Percentiles rank a stretch among this genome's conserved stretches.
Conservation (phyloP, 176 grass and related monocot genomes). For the Ensete ventricosum region DNA sequence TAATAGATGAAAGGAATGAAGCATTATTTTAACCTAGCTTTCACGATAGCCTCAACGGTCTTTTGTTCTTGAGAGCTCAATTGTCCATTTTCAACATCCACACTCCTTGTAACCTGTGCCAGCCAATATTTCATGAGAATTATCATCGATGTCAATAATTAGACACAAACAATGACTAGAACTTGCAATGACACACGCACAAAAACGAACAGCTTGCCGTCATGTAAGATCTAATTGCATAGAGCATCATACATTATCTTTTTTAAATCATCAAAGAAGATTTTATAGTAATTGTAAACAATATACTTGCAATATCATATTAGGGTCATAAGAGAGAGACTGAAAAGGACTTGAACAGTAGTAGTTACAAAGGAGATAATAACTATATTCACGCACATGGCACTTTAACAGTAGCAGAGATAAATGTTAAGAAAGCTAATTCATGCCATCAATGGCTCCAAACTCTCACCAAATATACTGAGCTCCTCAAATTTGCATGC, state of each 20-base stretch:
- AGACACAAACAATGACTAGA: too few relatives aligned
- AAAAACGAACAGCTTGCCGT: too few relatives aligned
- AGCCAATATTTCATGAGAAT: neutral
- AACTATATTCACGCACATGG: neutral
- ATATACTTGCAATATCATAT: neutral
- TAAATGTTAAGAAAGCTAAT: neutral
- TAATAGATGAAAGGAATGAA: neutral
- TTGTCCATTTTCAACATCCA: constrained; percentile 20
- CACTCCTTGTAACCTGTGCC: constrained; percentile 25
- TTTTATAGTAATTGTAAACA: neutral
- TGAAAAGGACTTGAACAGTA: neutral
- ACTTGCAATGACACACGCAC: too few relatives aligned
- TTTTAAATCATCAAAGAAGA: neutral
- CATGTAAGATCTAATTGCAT: too few relatives aligned
- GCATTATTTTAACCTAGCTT: constrained; percentile 21
- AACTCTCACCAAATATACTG: too few relatives aligned
- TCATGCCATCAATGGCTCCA: neutral
- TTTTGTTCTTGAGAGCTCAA: constrained; percentile 29
- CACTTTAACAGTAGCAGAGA: neutral
- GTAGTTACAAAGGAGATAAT: neutral
- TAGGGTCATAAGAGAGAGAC: neutral
- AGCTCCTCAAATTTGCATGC: too few relatives aligned
- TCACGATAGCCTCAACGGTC: constrained; percentile 29
- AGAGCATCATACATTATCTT: neutral
- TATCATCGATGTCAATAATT: too few relatives aligned